These are phyloP conservation scores for Fusarium sp. DNA, from an alignment of 2,329 filamentous ascomycete species.

Conservation along the genomic window DNA sequence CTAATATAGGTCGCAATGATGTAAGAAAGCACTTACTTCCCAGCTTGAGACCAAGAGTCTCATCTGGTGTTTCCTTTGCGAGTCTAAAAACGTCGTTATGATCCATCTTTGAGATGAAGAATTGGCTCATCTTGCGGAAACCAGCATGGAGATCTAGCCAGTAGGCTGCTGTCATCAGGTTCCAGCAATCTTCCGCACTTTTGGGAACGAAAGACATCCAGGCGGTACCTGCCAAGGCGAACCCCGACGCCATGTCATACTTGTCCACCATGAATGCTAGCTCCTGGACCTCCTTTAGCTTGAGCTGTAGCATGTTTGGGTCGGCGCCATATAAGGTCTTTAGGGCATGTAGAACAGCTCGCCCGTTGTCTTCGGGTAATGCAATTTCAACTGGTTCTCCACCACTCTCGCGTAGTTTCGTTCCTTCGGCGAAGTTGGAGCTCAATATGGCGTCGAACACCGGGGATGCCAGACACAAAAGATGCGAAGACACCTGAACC, in stretches of 20 bases:
- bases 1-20: accelerated
- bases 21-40: background rate
- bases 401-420: background rate
- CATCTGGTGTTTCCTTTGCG: background rate
- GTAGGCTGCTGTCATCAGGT: background rate
- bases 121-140: background rate
- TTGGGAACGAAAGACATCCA: background rate
- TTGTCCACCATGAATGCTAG: background rate
- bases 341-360: background rate
- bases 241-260: background rate
- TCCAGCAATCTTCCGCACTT: background rate
- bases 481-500: background rate
- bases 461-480: background rate
- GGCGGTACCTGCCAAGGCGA: background rate
- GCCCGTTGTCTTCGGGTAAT: background rate
- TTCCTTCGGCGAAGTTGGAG: background rate
- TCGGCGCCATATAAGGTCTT: background rate
- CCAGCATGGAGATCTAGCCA: background rate
- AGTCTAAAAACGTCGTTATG: background rate
- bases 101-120: background rate
- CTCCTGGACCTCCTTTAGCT: background rate
- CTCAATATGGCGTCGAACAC: background rate
- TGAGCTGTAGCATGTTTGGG: background rate
- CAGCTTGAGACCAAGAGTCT: background rate
- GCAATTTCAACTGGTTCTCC: background rate